Evolutionary conservation across 2,329 filamentous ascomycete genomes (phyloP), one percentile per base, ranked within the genome.

Genomic region (Plenodomus lindquistii): DNA sequence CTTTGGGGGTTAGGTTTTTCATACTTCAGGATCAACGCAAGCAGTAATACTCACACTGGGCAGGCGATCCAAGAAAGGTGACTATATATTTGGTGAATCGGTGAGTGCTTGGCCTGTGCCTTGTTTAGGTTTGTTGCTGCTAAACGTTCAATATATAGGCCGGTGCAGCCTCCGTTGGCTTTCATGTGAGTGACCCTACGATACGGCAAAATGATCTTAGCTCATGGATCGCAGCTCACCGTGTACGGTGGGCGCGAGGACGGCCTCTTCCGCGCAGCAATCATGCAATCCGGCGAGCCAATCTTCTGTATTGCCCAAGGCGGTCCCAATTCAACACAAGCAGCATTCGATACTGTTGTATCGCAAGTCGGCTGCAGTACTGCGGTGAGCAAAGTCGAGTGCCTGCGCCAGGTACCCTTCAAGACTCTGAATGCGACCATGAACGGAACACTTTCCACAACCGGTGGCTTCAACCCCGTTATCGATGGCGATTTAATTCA

Each of bases 381-480:
- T 2, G 70, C 48, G 9, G 37, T 78, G 0, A 46, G 59, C 35
- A 38, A 55, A 1, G 52, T 72, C 2, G 46, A 54, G 16, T 72
- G 67, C 36, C 79, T 93, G 6, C 83, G 88, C n/a, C 68, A 66
- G 1, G 69, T 83, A 1, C 74, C 79, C n/a, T 88, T 86, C 66
- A 73, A 80, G 2, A 77, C 70, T 1, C 81, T 87, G 60, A 79
- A 85, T 44, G 57, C 71, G 1, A 65, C 57, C 70, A 2, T 67
- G 69, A 70, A 73, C 29, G 59, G 60, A 3, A 52, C 43, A 10
- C 37, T 55, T 54, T 36, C 54, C 34, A 36, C 34, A 6, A 36
- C 34, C 5, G 47, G 50, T 3, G 41, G 41, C 9, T 73, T 65
- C 61, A 72, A 66, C 35, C 74, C 75, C 1, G 64, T 73, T 3